Evolutionary conservation across 352 stramenopile genomes (phyloP), one percentile per base, ranked within the genome.

Genomic region (Aphanomyces astaci): DNA sequence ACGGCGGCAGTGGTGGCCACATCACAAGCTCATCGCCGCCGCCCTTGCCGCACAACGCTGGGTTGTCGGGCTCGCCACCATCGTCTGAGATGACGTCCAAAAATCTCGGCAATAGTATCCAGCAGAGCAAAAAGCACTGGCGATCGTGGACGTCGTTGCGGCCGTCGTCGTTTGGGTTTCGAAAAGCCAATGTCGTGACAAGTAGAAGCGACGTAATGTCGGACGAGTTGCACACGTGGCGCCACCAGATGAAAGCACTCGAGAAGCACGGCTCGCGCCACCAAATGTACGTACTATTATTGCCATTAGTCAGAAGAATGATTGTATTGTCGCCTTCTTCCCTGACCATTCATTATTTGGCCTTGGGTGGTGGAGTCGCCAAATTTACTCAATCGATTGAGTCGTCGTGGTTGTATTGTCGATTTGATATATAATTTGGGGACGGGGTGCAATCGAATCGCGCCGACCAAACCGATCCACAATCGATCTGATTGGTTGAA

Each of bases 231-330:
- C 7, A 46, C 2, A 60, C 72, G 15, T 88, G 80, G 80, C 70
- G 81, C 43, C 62, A 62, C 13, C 71, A 63, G 25, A 56, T 88
- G 10, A 64, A 71, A 19, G 55, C 73, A 39, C 68, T 80, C 32
- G 62, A 74, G 49, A 66, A 54, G 22, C 39, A 48, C 11, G 73
- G 73, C 1, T 68, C 62, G 39, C 62, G 62, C 15, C 28, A 27
- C 24, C 62, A 68, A 60, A 68, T 68, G 62, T 68, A 60, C 11
- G 48, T 46, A 17, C 7, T 27, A 4, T 11, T 57, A n/a, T n/a
- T n/a, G n/a, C n/a, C n/a, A n/a, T n/a, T n/a, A n/a, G n/a, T n/a
- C n/a, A n/a, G n/a, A n/a, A n/a, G n/a, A n/a, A n/a, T n/a, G n/a
- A n/a, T n/a, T n/a, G n/a, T n/a, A n/a, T n/a, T n/a, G n/a, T n/a